Evolutionary conservation across 202 grass and related monocot species (phyloP), one percentile per base, ranked within the genome.

Genomic region (Panicum virgatum): DNA sequence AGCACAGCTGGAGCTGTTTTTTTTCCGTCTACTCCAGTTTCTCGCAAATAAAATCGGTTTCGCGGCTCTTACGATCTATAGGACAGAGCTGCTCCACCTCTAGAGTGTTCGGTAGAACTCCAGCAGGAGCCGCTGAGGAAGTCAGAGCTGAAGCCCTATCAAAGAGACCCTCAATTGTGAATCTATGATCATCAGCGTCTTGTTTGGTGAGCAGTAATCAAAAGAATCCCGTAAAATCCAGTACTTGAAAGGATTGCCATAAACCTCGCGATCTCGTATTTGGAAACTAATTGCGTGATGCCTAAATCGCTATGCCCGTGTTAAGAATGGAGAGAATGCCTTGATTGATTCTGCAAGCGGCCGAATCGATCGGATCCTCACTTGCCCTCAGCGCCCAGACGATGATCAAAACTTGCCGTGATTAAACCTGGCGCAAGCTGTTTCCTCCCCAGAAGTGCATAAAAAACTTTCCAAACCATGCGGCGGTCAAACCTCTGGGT

Each of bases 381-480:
- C 64, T 58, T 80, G 23, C 59, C 40, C 18, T 7, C 34, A 47
- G 42, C 8, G 12, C 23, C 46, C 53, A 3, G n/a, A n/a, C 3
- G 53, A 23, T 23, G n/a, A 86, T 76, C 52, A 6, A 86, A 61
- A 22, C 48, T 51, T 86, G 7, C 62, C 78, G 66, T 80, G 69
- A 15, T 42, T 79, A 3, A 9, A 64, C 26, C n/a, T 5, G 40
- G 13, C 40, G 37, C 53, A 71, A 12, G 37, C 20, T 52, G 12
- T n/a, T 62, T 37, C 19, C 10, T 18, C 60, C 36, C 51, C 25
- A 36, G 50, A 59, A 47, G 3, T 26, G 11, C 2, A 11, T 34
- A 5, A 20, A 25, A 30, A 0, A n/a, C 20, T 66, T 46, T 78
- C 29, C 10, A 51, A 38, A 8, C 39, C 14, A 47, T 22, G 40